A percentile compares a stretch with the other conserved stretches of the same genome.
Evolutionary conservation across 768 basidiomycete species (phyloP).

Genomic region (Tricholoma sp.): DNA sequence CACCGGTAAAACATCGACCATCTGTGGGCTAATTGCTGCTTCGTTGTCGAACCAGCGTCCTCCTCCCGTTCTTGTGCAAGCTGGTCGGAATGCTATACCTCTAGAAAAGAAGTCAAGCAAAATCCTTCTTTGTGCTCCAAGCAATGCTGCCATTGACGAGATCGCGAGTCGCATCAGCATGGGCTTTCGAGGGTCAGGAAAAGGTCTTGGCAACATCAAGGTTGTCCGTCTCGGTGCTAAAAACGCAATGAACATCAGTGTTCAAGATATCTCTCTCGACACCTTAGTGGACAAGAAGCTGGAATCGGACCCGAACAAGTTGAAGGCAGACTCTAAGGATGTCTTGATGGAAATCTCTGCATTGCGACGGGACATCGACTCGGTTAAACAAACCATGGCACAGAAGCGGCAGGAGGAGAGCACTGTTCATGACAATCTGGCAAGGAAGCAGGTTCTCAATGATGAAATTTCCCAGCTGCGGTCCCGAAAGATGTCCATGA

Average conservation of each 20-base stretch:
- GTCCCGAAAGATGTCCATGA: slow-evolving; percentile 55
- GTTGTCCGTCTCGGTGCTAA: slow-evolving; percentile 89
- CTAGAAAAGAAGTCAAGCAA: slow-evolving; percentile 45
- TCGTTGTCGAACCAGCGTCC: slow-evolving; percentile 67
- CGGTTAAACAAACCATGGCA: slow-evolving; percentile 54
- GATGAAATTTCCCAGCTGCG: slow-evolving; percentile 66
- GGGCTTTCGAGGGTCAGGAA: slow-evolving; percentile 57
- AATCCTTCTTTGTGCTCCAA: slow-evolving; percentile 91
- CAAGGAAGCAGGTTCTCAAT: slow-evolving; percentile 51
- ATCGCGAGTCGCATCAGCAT: slow-evolving; percentile 84
- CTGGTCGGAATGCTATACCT: slow-evolving; percentile 33
- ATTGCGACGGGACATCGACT: slow-evolving; percentile 64
- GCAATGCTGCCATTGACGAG: slow-evolving; percentile 98
- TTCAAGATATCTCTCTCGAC: slow-evolving; percentile 86
- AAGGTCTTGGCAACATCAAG: slow-evolving; percentile 53
- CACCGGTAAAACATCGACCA: slow-evolving; percentile 98
- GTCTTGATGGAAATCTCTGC: slow-evolving; percentile 50
- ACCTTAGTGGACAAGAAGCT: slow-evolving; percentile 76
- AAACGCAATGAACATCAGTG: slow-evolving; percentile 66
- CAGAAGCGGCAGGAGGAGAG: slow-evolving; percentile 58
- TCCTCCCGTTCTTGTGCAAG: slow-evolving; percentile 44
- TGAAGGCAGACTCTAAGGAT: slow-evolving; percentile 35
- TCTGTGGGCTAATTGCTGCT: slow-evolving; percentile 87
- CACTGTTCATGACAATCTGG: slow-evolving; percentile 49
- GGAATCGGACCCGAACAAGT: slow-evolving; percentile 34